These are phyloP conservation scores for Silene latifolia DNA, from an alignment of 148 eudicot species.

Conservation along the genomic window DNA sequence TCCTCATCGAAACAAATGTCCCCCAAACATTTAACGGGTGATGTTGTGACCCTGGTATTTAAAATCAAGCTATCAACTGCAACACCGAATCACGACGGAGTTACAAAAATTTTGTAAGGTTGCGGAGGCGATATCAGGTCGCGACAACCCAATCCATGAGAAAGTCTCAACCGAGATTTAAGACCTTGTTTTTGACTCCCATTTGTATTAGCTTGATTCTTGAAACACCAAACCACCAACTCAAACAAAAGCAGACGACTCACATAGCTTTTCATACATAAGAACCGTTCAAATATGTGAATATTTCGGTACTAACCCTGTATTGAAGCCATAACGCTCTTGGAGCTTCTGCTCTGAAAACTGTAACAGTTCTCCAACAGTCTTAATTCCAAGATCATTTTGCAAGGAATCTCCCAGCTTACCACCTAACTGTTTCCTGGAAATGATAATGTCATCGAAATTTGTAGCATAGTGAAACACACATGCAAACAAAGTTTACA, in stretches of 20 bases:
- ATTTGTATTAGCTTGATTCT: neutral
- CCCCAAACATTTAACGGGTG: neutral
- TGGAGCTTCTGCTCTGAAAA: conserved; percentile 84
- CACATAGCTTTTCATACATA: conserved; percentile 5
- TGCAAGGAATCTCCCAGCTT: conserved; percentile 89
- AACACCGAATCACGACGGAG: neutral
- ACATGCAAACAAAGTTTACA: neutral
- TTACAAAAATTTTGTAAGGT: neutral
- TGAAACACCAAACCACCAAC: neutral
- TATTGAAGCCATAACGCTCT: conserved; percentile 72
- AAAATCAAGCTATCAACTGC: neutral
- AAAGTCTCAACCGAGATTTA: neutral
- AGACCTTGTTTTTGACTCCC: neutral
- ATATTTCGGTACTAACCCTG: conserved; percentile 50
- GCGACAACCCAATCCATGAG: neutral
- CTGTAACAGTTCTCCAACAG: conserved; percentile 79
- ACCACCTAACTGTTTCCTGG: conserved; percentile 97
- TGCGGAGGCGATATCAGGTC: neutral
- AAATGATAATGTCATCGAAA: conserved; percentile 17
- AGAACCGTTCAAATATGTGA: neutral
- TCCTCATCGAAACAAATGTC: neutral
- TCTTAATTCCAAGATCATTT: conserved; percentile 63
- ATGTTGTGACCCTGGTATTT: neutral
- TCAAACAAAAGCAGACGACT: neutral
- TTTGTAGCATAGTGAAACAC: neutral